Conservation (phyloP, 441 rosid species). For the Pelargonium cotyledonis region DNA sequence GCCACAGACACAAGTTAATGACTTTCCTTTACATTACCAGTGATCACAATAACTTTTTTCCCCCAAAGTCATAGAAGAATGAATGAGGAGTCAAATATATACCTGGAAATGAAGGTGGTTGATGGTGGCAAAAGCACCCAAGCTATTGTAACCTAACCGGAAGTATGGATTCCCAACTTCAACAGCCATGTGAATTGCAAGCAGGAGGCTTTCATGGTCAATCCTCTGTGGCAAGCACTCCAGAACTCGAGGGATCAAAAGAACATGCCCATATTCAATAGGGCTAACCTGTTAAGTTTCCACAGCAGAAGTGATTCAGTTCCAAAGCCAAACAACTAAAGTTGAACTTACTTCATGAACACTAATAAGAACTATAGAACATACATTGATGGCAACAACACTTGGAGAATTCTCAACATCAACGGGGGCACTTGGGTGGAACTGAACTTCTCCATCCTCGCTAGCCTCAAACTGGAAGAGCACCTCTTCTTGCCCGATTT, state of each 20-base stretch:
- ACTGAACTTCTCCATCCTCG: slow-evolving; percentile 59
- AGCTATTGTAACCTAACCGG: slow-evolving; percentile 93
- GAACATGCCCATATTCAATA: slow-evolving; percentile 92
- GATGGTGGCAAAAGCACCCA: slow-evolving; percentile 97
- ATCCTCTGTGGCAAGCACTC: slow-evolving; percentile 97
- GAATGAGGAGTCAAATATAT: not conserved
- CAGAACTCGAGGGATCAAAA: slow-evolving; percentile 78
- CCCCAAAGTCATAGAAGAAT: not conserved
- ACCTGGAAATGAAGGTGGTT: slow-evolving; percentile 99
- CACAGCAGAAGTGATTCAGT: not conserved
- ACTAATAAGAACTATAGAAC: slow-evolving; percentile 5
- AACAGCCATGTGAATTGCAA: slow-evolving; percentile 75
- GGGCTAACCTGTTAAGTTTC: slow-evolving; percentile 71
- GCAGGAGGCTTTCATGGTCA: slow-evolving; percentile 75
- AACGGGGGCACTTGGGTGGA: slow-evolving; percentile 59
- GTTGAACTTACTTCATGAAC: not conserved
- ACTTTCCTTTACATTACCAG: not conserved
- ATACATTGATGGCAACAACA: slow-evolving; percentile 87
- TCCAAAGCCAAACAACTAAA: not conserved
- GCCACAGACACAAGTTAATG: slow-evolving; percentile 6
- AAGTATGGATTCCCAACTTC: slow-evolving; percentile 84
- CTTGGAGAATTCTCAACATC: slow-evolving; percentile 72
- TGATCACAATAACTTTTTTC: not conserved
- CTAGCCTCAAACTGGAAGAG: slow-evolving; percentile 85
- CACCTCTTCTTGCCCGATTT: slow-evolving; percentile 90